Base-by-base conservation (phyloP, 768 basidiomycete species). In the Leccinum incarnatum region DNA sequence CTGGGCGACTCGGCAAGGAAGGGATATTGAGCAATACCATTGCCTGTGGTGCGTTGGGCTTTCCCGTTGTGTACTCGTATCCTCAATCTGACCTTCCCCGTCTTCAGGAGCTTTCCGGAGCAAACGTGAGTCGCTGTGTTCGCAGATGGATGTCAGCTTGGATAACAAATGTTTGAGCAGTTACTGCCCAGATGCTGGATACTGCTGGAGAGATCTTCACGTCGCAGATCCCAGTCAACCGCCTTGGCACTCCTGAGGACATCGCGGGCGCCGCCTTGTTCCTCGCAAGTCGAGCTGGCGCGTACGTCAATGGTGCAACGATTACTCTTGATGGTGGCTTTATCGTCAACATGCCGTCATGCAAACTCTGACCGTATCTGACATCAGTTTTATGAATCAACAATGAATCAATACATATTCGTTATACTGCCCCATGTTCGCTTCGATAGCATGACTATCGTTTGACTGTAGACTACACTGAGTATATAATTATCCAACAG, bases 241-340 rank as follows among this genome's bases (percentile, higher is more conserved):
- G 85, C 10, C 80, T 88, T 50, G 87, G 88, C 5, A 77, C 76
- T 19, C 79, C 83, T 2, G 84, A 87, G 65, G 88, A 89, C 64
- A 79, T 89, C 23, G 84, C 79, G 1, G 87, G 84, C 0, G 77
- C 85, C 17, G 84, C 81, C 46, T 63, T 89, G 56, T 90, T 81
- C 76, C 75, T 89, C 15, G 76, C 83, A 12, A 82, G 83, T 54
- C 77, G 78, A 36, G 86, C 84, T 0, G 86, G 83, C 0, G 77
- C 82, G 19, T 88, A 79, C 71, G 78, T 88, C 49, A 88, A 82
- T 36, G 87, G 85, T 6, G 82, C 85, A 23, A 83, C 85, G 6
- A 79, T 88, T 49, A 73, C 81, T 10, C 68, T 89, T 47, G 86
- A 88, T 65, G 86, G 87, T 5, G 87, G 86, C 9, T 72, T 74